Evolutionary conservation across 257 asterid genomes (phyloP).

Genomic region (Primulina eburnea): DNA sequence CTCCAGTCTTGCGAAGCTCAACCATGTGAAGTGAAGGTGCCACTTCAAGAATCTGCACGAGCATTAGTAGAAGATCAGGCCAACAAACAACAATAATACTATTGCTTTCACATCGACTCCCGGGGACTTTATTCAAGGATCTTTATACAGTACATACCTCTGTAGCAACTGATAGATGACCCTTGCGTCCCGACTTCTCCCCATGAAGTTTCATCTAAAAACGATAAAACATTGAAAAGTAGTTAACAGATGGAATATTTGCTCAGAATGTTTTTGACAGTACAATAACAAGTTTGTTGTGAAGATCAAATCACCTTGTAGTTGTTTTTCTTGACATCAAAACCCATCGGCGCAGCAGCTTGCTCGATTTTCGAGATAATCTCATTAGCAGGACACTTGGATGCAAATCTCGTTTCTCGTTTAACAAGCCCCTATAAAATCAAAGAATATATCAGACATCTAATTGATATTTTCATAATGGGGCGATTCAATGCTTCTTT

Average conservation of each 20-base stretch:
- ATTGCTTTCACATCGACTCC: neutral
- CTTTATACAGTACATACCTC: slow-evolving; percentile 52
- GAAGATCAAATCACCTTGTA: slow-evolving; percentile 44
- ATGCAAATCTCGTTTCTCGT: slow-evolving; percentile 77
- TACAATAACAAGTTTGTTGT: neutral
- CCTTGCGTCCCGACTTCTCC: slow-evolving; percentile 93
- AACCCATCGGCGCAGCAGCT: slow-evolving; percentile 73
- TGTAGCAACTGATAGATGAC: slow-evolving; percentile 81
- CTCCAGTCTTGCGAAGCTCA: slow-evolving; percentile 91
- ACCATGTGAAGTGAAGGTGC: slow-evolving; percentile 91
- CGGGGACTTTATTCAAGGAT: neutral
- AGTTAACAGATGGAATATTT: neutral
- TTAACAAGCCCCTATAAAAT: slow-evolving; percentile 58
- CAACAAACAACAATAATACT: neutral
- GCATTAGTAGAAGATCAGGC: slow-evolving; percentile 12
- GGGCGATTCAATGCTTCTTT: neutral
- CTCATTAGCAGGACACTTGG: slow-evolving; percentile 66
- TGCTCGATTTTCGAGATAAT: slow-evolving; percentile 70
- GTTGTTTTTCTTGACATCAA: slow-evolving; percentile 70
- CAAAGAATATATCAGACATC: slow-evolving; percentile 3
- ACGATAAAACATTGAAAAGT: slow-evolving; percentile 9
- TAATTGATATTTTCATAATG: neutral
- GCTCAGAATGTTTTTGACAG: neutral
- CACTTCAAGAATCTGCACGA: slow-evolving; percentile 73
- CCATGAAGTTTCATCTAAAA: slow-evolving; percentile 87